Evolutionary conservation across 2,329 filamentous ascomycete genomes (phyloP).

Genomic region (Colletotrichum caudatum): DNA sequence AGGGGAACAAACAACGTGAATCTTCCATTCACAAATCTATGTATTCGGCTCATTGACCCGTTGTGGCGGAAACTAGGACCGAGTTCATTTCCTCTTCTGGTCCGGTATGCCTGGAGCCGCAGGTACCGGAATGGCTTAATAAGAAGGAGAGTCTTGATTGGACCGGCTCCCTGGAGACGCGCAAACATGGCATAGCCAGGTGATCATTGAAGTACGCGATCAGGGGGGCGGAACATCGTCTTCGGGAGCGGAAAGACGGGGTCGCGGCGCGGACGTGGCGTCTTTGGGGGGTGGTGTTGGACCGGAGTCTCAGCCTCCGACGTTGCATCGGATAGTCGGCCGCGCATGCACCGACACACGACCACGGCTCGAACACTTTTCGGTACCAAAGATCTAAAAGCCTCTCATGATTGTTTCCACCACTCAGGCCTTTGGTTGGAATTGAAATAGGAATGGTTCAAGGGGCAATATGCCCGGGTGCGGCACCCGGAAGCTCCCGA

Average conservation of each 20-base stretch:
- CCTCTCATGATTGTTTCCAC: constrained; percentile 21
- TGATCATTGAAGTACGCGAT: constrained; percentile 13
- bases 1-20: background rate
- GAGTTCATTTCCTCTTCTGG: constrained; percentile 14
- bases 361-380: constrained; percentile 16
- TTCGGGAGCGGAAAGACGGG: constrained; percentile 17
- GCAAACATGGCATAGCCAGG: constrained; percentile 4
- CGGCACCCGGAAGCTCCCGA: background rate
- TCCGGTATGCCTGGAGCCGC: constrained; percentile 26
- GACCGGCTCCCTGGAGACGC: constrained; percentile 31
- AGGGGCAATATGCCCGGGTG: background rate
- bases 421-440: background rate
- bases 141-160: constrained; percentile 8
- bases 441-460: background rate
- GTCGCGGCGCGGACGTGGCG: background rate
- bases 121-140: constrained; percentile 3
- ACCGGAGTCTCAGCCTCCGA: constrained; percentile 35
- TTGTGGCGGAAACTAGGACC: background rate
- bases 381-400: constrained; percentile 10
- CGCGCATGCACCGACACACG: constrained; percentile 19
- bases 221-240: background rate
- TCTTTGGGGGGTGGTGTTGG: background rate
- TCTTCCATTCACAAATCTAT: background rate
- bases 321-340: constrained; percentile 36
- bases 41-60: background rate